Evolutionary conservation across 495 filamentous ascomycete species (phyloP).

Genomic region (Monascus purpureus): DNA sequence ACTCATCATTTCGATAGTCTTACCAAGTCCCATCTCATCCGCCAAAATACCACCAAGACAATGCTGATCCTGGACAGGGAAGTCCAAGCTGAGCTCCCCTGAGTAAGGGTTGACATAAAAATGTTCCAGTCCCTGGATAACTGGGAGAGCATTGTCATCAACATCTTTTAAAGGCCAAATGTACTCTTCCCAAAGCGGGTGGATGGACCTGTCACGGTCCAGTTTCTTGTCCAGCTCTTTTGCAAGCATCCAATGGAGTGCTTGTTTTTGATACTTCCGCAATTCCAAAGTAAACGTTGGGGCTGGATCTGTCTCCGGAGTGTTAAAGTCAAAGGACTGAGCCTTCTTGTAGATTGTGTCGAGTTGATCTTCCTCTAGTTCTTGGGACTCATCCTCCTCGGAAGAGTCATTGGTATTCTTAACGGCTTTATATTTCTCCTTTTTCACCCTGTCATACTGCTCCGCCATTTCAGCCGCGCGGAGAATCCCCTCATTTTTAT

Average conservation of each 20-base stretch:
- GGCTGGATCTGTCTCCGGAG: conserved; percentile 70
- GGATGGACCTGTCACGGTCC: conserved; percentile 65
- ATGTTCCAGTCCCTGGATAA: conserved; percentile 43
- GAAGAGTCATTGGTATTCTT: conserved; percentile 35
- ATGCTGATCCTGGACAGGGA: conserved; percentile 85
- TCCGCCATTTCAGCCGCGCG: conserved; percentile 78
- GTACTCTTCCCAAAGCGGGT: conserved; percentile 97
- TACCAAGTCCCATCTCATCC: conserved; percentile 84
- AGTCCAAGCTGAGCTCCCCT: conserved; percentile 83
- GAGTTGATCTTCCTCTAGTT: conserved; percentile 90
- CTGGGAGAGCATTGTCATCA: conserved; percentile 60
- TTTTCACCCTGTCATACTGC: conserved; percentile 57
- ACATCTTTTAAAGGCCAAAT: conserved; percentile 76
- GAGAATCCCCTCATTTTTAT: conserved; percentile 68
- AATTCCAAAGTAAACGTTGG: conserved; percentile 69
- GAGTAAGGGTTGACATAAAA: conserved; percentile 98
- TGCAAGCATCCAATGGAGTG: conserved; percentile 85
- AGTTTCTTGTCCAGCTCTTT: conserved; percentile 74
- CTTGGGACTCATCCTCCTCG: conserved; percentile 70
- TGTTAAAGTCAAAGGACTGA: conserved; percentile 90
- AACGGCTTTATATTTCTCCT: conserved; percentile 26
- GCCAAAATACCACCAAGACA: conserved; percentile 89
- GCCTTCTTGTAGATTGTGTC: conserved; percentile 92
- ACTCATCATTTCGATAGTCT: conserved; percentile 96
- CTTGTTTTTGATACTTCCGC: conserved; percentile 90